Evolutionary conservation across 2,329 filamentous ascomycete species (phyloP), one percentile per base, ranked within the genome.

Genomic region (Polychaeton citri): DNA sequence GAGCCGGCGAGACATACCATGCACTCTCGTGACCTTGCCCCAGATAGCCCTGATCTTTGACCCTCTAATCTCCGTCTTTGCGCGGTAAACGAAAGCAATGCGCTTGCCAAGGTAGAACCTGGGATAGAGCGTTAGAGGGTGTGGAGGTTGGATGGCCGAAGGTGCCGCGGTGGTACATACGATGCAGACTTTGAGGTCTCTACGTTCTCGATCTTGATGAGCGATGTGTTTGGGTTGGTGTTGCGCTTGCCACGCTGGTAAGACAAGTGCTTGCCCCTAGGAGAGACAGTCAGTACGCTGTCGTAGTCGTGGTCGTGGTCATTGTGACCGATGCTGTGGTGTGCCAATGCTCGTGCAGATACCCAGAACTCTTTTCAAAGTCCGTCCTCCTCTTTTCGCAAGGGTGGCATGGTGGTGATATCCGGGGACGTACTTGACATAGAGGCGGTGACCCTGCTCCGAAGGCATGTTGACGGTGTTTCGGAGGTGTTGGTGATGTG

Each of bases 151-250:
- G n/a, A n/a, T n/a, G n/a, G n/a, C n/a, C n/a, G n/a, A n/a, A n/a
- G n/a, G n/a, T n/a, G 21, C 34, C 3, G 13, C 13, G 30, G 12
- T 24, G 10, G 8, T 32, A 19, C 39, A 52, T 80, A 87, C 78
- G 79, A 83, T 68, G 90, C 88, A 63, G 80, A 84, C 59, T 83
- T 73, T 60, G 81, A 77, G 74, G 83, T 76, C 59, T 93, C 86
- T 58, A 96, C 90, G 66, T 88, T 88, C 76, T 98, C 88, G 61
- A 98, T 93, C 79, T 95, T 90, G 72, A 98, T 81, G 69, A 96
- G 75, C 64, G 83, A 74, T 47, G 57, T 57, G 50, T 80, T 79
- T 57, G 88, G 81, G 74, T 82, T 86, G 63, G 79, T 86, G 70
- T 75, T 81, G 71, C 84, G 82, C 75, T 92, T 88, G 65, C 81